Evolutionary conservation across 139 green algal genomes (phyloP).

Genomic region (Nannochloris sp.): DNA sequence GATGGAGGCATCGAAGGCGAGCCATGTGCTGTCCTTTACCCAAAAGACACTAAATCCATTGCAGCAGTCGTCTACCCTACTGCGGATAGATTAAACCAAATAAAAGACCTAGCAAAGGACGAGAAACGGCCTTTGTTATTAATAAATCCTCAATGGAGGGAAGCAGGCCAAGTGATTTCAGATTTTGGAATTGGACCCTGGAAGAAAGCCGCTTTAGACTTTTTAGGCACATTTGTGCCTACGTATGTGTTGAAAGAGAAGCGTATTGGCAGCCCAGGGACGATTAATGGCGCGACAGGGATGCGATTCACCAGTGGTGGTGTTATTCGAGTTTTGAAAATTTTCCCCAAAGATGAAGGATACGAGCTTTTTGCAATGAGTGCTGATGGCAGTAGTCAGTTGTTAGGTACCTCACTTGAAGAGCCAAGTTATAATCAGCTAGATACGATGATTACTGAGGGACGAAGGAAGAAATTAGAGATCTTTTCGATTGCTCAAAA

Average conservation of each 20-base stretch:
- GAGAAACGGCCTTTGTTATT: conserved; percentile 28
- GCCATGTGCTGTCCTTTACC: conserved; percentile 18
- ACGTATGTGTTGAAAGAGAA: conserved; percentile 35
- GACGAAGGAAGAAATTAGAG: conserved; percentile 27
- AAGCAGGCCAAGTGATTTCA: conserved; percentile 27
- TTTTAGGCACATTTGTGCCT: conserved; percentile 37
- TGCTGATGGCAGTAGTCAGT: conserved; percentile 36
- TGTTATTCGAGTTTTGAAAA: conserved; percentile 32
- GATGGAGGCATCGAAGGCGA: conserved; percentile 33
- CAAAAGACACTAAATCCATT: conserved; percentile 1
- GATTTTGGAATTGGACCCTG: conserved; percentile 53
- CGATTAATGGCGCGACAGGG: conserved; percentile 24
- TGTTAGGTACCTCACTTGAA: conserved; percentile 9
- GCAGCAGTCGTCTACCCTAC: conserved; percentile 33
- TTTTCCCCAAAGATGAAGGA: conserved; percentile 5
- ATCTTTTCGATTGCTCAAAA: conserved; percentile 35
- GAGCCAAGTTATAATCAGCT: conserved; percentile 39
- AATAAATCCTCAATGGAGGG: conserved; percentile 38
- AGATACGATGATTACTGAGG: conserved; percentile 29
- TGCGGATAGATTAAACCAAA: conserved; percentile 28
- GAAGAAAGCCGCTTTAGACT: conserved; percentile 36
- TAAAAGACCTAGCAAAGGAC: conserved; percentile 23
- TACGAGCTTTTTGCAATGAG: conserved; percentile 28
- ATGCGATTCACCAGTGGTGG: conserved; percentile 32
- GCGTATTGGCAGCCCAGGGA: conserved; percentile 40